A percentile compares a stretch with the other conserved stretches of the same genome.
Evolutionary conservation across 1,139 yeast species (phyloP).

Genomic region (Yamadazyma songkhlaensis): DNA sequence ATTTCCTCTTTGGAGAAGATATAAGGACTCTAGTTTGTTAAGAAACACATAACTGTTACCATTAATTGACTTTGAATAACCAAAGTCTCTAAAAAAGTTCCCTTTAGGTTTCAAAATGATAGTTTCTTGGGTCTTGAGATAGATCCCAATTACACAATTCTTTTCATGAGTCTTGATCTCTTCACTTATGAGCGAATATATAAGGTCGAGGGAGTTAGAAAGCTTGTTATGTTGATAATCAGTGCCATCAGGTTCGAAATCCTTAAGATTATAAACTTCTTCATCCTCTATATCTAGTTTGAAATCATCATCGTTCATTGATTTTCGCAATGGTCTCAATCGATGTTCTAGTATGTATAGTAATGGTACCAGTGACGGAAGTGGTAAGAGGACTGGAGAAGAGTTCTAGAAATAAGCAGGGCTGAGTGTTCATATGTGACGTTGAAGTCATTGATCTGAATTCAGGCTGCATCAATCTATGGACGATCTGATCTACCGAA

Average conservation of each 20-base stretch:
- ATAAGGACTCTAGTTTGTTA: constrained; percentile 66
- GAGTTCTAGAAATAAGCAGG: no score
- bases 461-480: no score
- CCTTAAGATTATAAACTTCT: constrained; percentile 62
- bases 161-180: constrained; percentile 60
- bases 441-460: no score
- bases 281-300: not conserved
- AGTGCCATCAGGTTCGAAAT: constrained; percentile 83
- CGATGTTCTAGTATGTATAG: no score
- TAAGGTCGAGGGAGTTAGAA: constrained; percentile 57
- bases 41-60: constrained; percentile 41
- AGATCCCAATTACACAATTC: constrained; percentile 44
- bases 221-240: constrained; percentile 52
- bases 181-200: constrained; percentile 66
- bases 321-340: no score
- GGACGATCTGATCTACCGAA: no score
- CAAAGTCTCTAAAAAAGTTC: constrained; percentile 71
- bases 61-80: constrained; percentile 22
- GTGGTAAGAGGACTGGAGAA: no score
- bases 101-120: constrained; percentile 64
- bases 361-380: no score
- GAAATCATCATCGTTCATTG: not conserved
- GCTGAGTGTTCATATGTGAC: no score
- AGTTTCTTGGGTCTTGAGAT: constrained; percentile 37
- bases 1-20: constrained; percentile 81